Percentiles rank a stretch among this genome's conserved stretches.
phyloP scores from a whole-genome alignment of 441 rosid species.

The Populus hybrid region DNA sequence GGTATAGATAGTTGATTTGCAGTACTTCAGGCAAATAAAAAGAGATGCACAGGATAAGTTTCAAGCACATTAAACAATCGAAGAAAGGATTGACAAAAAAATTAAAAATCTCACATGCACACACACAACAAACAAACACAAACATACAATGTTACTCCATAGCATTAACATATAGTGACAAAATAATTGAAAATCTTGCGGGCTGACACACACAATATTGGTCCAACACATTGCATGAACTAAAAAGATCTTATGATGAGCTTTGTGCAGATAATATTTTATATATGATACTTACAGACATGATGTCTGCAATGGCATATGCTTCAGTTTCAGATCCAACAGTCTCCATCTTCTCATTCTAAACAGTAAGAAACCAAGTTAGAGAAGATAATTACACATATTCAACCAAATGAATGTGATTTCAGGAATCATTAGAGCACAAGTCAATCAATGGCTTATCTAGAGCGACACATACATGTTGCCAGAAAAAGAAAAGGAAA shows the following conservation, averaged over 20 bases:
- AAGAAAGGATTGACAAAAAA: not conserved
- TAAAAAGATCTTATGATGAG: not conserved
- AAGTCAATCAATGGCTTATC: not conserved
- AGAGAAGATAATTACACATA: not conserved
- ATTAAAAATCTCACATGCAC: not conserved
- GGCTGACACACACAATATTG: not conserved
- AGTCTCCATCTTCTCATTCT: slow-evolving; percentile 80
- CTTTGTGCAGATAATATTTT: not conserved
- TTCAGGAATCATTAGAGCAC: not conserved
- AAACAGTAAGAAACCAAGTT: slow-evolving; percentile 24
- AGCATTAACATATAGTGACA: not conserved
- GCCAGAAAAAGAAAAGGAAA: not conserved
- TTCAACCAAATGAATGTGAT: not conserved
- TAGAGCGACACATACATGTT: not conserved
- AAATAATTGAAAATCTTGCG: not conserved
- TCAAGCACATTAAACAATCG: slow-evolving; percentile 11
- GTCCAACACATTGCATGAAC: not conserved
- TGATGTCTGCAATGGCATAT: slow-evolving; percentile 79
- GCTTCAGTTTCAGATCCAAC: slow-evolving; percentile 94
- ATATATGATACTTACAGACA: slow-evolving; percentile 54
- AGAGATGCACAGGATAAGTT: slow-evolving; percentile 5
- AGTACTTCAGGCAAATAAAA: slow-evolving; percentile 38
- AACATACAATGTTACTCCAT: not conserved
- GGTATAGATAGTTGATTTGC: slow-evolving; percentile 67
- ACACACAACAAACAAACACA: not conserved